Percentiles rank a stretch among this genome's conserved stretches.
These are phyloP conservation scores for Oxytropis ochrocephala DNA, from an alignment of 306 rosid species.

Conservation along the genomic window DNA sequence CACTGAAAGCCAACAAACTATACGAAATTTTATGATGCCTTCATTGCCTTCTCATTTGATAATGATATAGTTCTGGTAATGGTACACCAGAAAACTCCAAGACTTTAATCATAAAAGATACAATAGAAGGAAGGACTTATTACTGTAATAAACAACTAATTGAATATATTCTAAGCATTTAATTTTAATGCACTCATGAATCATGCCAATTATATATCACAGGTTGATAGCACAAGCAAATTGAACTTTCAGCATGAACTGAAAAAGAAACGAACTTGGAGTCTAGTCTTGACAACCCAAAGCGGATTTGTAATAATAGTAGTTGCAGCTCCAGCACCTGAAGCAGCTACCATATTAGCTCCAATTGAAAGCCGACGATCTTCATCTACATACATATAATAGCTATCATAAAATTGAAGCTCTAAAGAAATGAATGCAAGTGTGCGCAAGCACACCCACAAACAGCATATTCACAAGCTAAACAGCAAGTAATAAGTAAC, in stretches of 20 bases:
- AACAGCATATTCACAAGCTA: constrained; percentile 13
- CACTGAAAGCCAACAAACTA: constrained; percentile 2
- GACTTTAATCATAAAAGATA: not conserved
- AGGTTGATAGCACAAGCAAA: not conserved
- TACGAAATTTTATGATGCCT: not conserved
- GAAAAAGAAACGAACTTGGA: constrained; percentile 54
- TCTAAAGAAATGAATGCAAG: not conserved
- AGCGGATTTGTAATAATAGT: constrained; percentile 75
- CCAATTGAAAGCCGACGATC: constrained; percentile 65
- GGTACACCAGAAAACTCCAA: not conserved
- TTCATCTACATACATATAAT: constrained; percentile 46
- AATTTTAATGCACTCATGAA: not conserved
- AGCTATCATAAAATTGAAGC: constrained; percentile 10
- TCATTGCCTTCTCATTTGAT: not conserved
- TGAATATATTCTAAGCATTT: not conserved
- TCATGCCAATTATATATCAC: not conserved
- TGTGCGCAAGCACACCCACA: not conserved
- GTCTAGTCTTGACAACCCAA: constrained; percentile 95
- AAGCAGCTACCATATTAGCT: constrained; percentile 80
- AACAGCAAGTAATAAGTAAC: not conserved
- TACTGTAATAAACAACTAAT: not conserved
- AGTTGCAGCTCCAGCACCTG: constrained; percentile 89
- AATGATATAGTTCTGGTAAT: constrained; percentile 25
- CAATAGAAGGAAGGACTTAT: not conserved
- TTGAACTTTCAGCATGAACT: not conserved